These are phyloP conservation scores for Oryza brachyantha DNA, from an alignment of 176 grass and related monocot species.

Conservation along the genomic window DNA sequence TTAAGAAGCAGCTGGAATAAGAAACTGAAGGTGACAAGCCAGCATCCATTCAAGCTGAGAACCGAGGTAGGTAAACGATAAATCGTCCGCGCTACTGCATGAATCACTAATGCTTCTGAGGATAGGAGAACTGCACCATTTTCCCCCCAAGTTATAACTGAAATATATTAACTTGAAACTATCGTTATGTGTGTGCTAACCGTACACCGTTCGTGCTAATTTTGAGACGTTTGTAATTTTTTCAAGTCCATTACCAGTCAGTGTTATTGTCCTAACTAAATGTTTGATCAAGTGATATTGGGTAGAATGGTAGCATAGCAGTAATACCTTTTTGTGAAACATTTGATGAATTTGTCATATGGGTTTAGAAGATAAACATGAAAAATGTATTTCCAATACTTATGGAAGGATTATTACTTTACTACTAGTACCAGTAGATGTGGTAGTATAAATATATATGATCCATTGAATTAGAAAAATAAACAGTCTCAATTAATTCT, in stretches of 20 bases:
- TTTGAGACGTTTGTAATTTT: background rate
- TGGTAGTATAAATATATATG: no score
- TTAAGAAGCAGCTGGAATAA: conserved; percentile 73
- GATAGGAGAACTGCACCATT: background rate
- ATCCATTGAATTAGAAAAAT: no score
- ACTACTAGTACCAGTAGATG: no score
- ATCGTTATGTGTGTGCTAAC: background rate
- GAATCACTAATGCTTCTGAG: background rate
- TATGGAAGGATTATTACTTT: background rate
- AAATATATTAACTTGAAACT: background rate
- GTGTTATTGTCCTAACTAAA: background rate
- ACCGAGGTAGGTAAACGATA: conserved; percentile 89
- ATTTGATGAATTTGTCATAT: background rate
- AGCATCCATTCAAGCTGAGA: conserved; percentile 90
- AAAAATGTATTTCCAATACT: background rate
- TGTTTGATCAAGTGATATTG: background rate
- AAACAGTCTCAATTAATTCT: no score
- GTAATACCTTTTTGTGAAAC: background rate
- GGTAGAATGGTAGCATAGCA: background rate
- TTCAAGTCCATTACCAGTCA: background rate
- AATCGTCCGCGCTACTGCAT: background rate
- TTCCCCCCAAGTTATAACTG: background rate
- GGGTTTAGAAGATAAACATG: background rate
- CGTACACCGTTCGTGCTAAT: background rate
- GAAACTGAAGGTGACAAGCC: conserved; percentile 82